These are phyloP conservation scores for Drechslera avenae DNA, from an alignment of 2,329 filamentous ascomycete genomes.

Conservation along the genomic window DNA sequence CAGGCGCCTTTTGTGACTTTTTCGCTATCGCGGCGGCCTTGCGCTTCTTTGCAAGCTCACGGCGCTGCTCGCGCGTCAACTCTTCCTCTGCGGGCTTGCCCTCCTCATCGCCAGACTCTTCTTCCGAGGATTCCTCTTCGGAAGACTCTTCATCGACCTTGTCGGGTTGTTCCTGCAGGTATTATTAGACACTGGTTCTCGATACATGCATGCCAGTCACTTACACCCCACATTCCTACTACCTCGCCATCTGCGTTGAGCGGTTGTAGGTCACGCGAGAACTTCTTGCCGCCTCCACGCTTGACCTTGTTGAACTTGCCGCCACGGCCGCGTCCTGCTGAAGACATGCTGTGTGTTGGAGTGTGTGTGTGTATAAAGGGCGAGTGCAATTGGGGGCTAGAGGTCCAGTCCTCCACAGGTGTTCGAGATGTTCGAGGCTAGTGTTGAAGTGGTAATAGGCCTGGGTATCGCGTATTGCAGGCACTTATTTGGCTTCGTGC, in stretches of 20 bases:
- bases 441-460: too few relatives aligned
- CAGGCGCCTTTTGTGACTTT: constrained; percentile 71
- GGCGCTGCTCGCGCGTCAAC: constrained; percentile 84
- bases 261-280: constrained; percentile 87
- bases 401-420: not conserved
- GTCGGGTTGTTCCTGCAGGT: constrained; percentile 46
- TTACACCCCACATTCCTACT: constrained; percentile 82
- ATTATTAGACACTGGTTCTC: constrained; percentile 22
- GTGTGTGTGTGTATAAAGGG: constrained; percentile 7
- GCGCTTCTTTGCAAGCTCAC: constrained; percentile 83
- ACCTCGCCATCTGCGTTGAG: constrained; percentile 88
- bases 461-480: constrained; percentile 7
- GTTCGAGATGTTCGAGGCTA: too few relatives aligned
- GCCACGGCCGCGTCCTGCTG: constrained; percentile 72
- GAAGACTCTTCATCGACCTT: constrained; percentile 57
- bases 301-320: constrained; percentile 95
- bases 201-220: constrained; percentile 32
- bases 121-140: constrained; percentile 52
- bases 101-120: constrained; percentile 51
- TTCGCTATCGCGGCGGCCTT: constrained; percentile 87
- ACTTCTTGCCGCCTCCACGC: constrained; percentile 93
- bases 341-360: constrained; percentile 53
- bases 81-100: constrained; percentile 57
- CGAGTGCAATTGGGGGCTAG: too few relatives aligned
- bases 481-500: not conserved